Evolutionary conservation across 108 stramenopile genomes (phyloP), one percentile per base, ranked within the genome.

Genomic region (Epithemia pelagica): DNA sequence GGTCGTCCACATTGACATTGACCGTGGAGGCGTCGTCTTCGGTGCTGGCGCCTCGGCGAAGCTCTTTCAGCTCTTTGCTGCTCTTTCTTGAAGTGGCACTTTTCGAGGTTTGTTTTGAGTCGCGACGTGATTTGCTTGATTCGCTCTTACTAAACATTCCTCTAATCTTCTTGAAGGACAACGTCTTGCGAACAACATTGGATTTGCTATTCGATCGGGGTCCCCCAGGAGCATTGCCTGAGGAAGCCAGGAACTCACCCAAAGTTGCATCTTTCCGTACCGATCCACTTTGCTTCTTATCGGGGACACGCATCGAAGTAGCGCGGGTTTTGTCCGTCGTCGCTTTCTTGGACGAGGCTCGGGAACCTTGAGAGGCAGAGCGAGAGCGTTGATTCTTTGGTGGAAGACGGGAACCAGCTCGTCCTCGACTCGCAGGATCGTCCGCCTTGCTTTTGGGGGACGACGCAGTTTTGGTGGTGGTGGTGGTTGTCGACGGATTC

Each of bases 1-100:
- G 67, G 27, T 68, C 67, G 29, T 68, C 67, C n/a, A 68, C 58
- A 32, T 68, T 30, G 18, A 68, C 67, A 23, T 68, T 30, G 32
- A 58, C 32, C 15, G 31, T 32, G 23, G 67, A 27, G 33, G 32
- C 67, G 8, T 22, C 67, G 22, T 68, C 67, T 18, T 54, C 65
- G 15, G 37, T 5, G 15, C 15, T 46, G 37, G 5, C 37, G 15
- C 10, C 10, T 5, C 37, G 37, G 5, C 15, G 37, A 15, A 10
- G 10, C 15, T 5, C 10, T 46, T 5, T 15, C 15, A 10, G 10
- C 5, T 5, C 37, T 15, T 46, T 46, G n/a, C n/a, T n/a, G n/a
- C n/a, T n/a, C n/a, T n/a, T n/a, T n/a, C n/a, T n/a, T n/a, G n/a
- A n/a, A 10, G 5, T 5, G 37, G 15, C 15, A 15, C 37, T 46